These are phyloP conservation scores for Diaporthe ilicicola DNA, from an alignment of 2,329 filamentous ascomycete species.

Conservation along the genomic window DNA sequence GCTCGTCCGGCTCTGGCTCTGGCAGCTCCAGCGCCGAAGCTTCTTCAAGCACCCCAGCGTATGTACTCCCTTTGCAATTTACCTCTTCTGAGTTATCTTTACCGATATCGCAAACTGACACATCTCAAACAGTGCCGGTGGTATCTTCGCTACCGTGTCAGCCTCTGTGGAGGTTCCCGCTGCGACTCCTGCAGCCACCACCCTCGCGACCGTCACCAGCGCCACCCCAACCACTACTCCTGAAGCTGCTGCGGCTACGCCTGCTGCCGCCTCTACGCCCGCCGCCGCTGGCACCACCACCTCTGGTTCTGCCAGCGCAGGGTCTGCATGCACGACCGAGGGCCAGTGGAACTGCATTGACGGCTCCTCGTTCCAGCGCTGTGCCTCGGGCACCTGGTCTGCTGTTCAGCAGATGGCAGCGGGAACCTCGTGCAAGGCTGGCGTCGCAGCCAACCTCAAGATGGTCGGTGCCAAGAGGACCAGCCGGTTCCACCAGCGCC, in stretches of 20 bases:
- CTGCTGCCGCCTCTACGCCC: conserved; percentile 36
- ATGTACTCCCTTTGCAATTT: not conserved
- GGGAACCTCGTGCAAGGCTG: conserved; percentile 58
- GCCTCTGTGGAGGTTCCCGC: conserved; percentile 29
- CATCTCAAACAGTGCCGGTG: conserved; percentile 35
- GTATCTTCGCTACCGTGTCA: conserved; percentile 21
- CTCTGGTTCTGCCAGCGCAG: conserved; percentile 38
- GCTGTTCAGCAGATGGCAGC: conserved; percentile 55
- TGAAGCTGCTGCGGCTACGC: not conserved
- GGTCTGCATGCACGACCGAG: conserved; percentile 58
- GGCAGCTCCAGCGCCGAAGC: conserved; percentile 15
- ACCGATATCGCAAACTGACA: conserved; percentile 36
- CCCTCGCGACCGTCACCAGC: conserved; percentile 38
- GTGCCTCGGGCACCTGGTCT: conserved; percentile 66
- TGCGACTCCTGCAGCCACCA: conserved; percentile 30
- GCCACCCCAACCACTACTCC: not conserved
- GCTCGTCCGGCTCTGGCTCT: conserved; percentile 36
- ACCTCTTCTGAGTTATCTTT: conserved; percentile 47
- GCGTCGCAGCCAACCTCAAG: not conserved
- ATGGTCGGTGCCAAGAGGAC: not conserved
- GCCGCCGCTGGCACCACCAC: conserved; percentile 31
- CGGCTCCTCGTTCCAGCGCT: conserved; percentile 67
- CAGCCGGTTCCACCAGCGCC: conserved; percentile 5
- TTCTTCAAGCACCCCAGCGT: conserved; percentile 7
- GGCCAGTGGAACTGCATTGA: conserved; percentile 68